Percentiles rank a stretch among this genome's conserved stretches.
These are phyloP conservation scores for Lineolata rhizophorae DNA, from an alignment of 495 filamentous ascomycete genomes.

Conservation along the genomic window DNA sequence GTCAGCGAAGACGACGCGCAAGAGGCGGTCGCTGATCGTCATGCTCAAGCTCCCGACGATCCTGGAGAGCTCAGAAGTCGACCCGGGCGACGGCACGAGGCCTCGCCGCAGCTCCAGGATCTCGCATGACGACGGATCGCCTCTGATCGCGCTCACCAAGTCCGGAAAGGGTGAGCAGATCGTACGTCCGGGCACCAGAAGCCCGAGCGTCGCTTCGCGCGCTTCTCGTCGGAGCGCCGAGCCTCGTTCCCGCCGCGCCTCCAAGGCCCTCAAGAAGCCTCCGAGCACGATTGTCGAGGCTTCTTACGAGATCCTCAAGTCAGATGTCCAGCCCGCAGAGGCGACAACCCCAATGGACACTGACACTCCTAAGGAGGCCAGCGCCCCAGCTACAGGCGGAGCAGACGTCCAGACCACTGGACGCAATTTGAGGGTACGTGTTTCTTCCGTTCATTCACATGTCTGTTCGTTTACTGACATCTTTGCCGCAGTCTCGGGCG, in stretches of 20 bases:
- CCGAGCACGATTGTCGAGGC: conserved; percentile 32
- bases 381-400: too few species aligned
- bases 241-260: conserved; percentile 40
- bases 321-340: too few species aligned
- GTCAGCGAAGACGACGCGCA: conserved; percentile 1
- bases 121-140: conserved; percentile 30
- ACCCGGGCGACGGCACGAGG: conserved; percentile 24
- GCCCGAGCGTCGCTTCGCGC: too few species aligned
- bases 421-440: conserved; percentile 2
- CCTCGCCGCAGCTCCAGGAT: conserved; percentile 28
- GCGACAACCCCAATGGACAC: too few species aligned
- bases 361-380: too few species aligned
- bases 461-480: too few species aligned
- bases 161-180: conserved; percentile 65
- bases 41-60: conserved; percentile 12
- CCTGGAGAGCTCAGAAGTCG: conserved; percentile 5
- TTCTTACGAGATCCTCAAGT: too few species aligned
- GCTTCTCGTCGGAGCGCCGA: conserved; percentile 31
- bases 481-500: too few species aligned
- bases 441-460: conserved; percentile 3
- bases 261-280: conserved; percentile 30
- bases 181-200: too few species aligned
- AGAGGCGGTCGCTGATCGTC: conserved; percentile 13
- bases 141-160: conserved; percentile 44
- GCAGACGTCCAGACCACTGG: conserved; percentile 10